Base-by-base conservation (phyloP, 2,329 filamentous ascomycete species). In the Penicillium paneum region DNA sequence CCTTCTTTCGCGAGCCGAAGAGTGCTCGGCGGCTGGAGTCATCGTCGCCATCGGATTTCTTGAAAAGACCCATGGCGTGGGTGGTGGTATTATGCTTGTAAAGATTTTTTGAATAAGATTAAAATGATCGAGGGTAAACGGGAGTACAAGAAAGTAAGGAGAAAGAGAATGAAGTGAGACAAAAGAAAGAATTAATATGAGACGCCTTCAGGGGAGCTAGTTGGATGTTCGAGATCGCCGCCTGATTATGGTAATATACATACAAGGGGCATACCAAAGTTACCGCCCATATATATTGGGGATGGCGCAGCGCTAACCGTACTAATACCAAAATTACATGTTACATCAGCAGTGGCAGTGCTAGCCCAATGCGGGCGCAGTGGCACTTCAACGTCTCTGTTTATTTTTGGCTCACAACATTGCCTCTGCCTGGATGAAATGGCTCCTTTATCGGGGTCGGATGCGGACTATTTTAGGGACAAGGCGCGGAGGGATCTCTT, bases 401-500 rank as follows among this genome's bases (percentile, higher is more conserved):
- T 61, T 64, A 59, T 64, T 61, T 65, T 64, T 63, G 60, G 58
- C 46, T 24, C 46, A 54, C 52, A 29, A 43, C 40, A 32, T 57
- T 44, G 43, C 49, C 31, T 56, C 52, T 52, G 59, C 57, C 61
- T 61, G 54, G 47, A 55, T 54, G 55, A 59, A 56, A 64, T 64
- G 62, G 62, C 62, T 54, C 61, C 59, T 36, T 48, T 60, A 39
- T 53, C 44, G 57, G 59, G 65, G 63, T 59, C 56, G 59, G 63
- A 79, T 68, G 74, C 76, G 29, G 76, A 79, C 58, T 69, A 77
- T 63, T 69, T 78, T 57, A 74, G 68, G 60, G 76, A 79, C 50
- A 78, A 77, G 76, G 89, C 91, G 63, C 88, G 91, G 58, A 91
- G 91, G 73, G 91, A 97, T 72, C 81, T 99, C 63, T 82, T 99